These are phyloP conservation scores for Rubia tinctorum DNA, from an alignment of 305 asterid species.

Conservation along the genomic window DNA sequence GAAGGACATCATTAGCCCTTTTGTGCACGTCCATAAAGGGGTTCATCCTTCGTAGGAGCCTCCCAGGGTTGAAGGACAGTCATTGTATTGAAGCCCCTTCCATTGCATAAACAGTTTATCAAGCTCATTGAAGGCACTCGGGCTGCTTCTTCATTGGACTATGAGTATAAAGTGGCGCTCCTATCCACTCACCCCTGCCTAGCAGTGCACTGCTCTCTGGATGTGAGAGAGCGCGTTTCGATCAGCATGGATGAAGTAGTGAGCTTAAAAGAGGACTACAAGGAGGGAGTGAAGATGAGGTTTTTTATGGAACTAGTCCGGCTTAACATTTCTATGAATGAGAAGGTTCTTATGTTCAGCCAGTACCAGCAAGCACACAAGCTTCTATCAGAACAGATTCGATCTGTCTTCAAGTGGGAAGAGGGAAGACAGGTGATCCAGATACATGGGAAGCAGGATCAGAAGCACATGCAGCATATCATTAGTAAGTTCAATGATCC, in stretches of 20 bases:
- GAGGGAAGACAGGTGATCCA: slow-evolving; percentile 42
- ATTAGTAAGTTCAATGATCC: slow-evolving; percentile 57
- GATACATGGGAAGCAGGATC: slow-evolving; percentile 46
- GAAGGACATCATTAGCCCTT: too few species aligned
- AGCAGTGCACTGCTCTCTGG: slow-evolving; percentile 14
- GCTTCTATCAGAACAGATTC: slow-evolving; percentile 43
- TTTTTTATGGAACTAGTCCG: slow-evolving; percentile 54
- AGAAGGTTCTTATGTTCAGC: slow-evolving; percentile 63
- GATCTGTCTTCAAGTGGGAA: slow-evolving; percentile 34
- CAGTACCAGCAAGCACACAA: slow-evolving; percentile 38
- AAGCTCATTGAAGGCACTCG: slow-evolving; percentile 24
- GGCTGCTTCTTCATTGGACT: slow-evolving; percentile 24
- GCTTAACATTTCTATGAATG: slow-evolving; percentile 34
- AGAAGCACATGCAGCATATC: slow-evolving; percentile 43
- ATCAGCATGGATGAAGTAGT: slow-evolving; percentile 27
- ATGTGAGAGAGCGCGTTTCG: slow-evolving; percentile 19
- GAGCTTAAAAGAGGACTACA: slow-evolving; percentile 36
- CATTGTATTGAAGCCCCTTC: slow-evolving; percentile 45
- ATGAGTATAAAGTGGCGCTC: slow-evolving; percentile 42
- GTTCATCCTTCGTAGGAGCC: slow-evolving; percentile 42
- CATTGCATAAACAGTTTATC: slow-evolving; percentile 47
- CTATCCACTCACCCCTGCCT: slow-evolving; percentile 66
- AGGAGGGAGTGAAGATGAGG: slow-evolving; percentile 47
- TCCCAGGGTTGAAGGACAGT: slow-evolving; percentile 61
- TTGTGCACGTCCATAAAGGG: slow-evolving; percentile 69